Conservation (phyloP, 345 rosid genomes). For the Kernera saxatilis region DNA sequence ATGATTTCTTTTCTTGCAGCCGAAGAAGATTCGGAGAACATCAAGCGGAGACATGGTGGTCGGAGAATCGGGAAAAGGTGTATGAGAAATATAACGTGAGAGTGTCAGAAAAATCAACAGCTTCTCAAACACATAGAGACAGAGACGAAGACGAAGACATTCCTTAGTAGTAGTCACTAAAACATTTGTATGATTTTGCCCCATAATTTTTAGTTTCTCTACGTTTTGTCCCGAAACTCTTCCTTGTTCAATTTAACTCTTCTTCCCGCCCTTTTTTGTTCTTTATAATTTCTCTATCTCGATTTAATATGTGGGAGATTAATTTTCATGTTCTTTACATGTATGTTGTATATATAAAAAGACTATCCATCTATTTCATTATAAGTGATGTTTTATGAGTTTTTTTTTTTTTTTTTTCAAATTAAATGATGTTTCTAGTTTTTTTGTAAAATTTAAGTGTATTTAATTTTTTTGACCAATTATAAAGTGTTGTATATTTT, state of each 20-base stretch:
- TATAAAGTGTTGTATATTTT: no score
- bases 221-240: constrained; percentile 13
- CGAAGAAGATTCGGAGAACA: constrained; percentile 93
- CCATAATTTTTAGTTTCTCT: background rate
- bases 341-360: constrained; percentile 25
- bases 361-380: no score
- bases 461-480: no score
- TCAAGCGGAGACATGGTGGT: constrained; percentile 99
- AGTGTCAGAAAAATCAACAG: constrained; percentile 61
- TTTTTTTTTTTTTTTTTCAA: no score
- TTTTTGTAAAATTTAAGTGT: no score
- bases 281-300: background rate
- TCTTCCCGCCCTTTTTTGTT: background rate
- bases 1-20: constrained; percentile 32
- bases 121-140: constrained; percentile 38
- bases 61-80: constrained; percentile 86
- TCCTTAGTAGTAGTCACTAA: background rate
- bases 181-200: constrained; percentile 19
- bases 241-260: background rate
- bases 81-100: constrained; percentile 78
- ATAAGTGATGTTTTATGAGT: no score
- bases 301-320: constrained; percentile 7
- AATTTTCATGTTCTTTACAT: constrained; percentile 2
- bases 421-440: no score
- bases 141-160: constrained; percentile 15